Base-by-base conservation (phyloP, 495 filamentous ascomycete species). In the Lepraria neglecta region DNA sequence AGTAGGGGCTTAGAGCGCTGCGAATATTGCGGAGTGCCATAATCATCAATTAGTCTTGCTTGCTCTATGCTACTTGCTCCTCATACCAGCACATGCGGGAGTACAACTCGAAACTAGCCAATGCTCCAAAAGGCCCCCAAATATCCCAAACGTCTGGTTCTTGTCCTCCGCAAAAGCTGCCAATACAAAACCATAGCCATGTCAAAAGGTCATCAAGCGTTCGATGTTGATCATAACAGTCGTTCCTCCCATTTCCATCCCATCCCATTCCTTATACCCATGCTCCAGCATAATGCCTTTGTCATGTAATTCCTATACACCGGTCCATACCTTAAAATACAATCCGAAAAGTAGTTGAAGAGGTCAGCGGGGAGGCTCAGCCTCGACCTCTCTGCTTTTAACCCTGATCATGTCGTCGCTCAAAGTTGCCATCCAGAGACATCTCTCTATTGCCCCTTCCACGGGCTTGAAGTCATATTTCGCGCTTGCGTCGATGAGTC, bases 361-460 rank as follows among this genome's bases (percentile, higher is more conserved):
- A 33, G 5, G 15, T 28, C 28, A 42, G 43, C 15, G 19, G 43
- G 42, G 43, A 28, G 42, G 19, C 24, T 63, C 45, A 59, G 60
- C 24, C 55, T 82, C 81, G 47, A 88, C 67, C 24, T 67, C 70
- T 65, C 78, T 82, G 65, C 84, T 87, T 60, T 78, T 71, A 50
- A 71, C 68, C 55, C 78, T 75, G 68, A 99, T 92, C 72, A 92
- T 86, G 48, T 90, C 90, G 65, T 99, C 95, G 21, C 77, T 81
- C 45, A 99, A 76, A 30, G 89, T 89, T 19, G 89, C 84, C 78
- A 99, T 91, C 95, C 95, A 99, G 54, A 99, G 80, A 73, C 92
- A 97, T 65, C 89, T 82, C 73, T 95, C 90, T 33, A 91, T 85
- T 54, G 96, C 83, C 44, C 90, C 89, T 52, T 91, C 89, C 48